Evolutionary conservation across 176 grass and related monocot genomes (phyloP).

Genomic region (Chloris gayana): DNA sequence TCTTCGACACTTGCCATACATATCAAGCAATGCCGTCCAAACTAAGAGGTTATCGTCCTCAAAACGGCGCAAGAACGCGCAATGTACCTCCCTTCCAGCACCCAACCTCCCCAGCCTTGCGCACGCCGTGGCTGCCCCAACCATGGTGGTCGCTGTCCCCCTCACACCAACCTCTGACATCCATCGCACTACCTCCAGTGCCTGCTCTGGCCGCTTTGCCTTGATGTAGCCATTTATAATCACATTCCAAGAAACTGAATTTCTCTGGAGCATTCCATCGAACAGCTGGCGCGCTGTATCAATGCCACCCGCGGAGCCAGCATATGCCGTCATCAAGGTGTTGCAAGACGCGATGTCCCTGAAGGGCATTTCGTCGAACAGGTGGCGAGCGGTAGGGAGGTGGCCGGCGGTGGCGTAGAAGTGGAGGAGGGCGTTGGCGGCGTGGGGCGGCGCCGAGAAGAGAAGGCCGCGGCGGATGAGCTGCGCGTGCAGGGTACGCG

Average conservation of each 20-base stretch:
- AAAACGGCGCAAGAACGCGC: conserved; percentile 44
- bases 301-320: not conserved
- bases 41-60: conserved; percentile 63
- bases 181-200: conserved; percentile 48
- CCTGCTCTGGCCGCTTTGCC: conserved; percentile 38
- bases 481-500: conserved; percentile 46
- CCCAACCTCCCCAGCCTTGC: conserved; percentile 47
- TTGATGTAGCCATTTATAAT: conserved; percentile 51
- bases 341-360: conserved; percentile 55
- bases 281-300: conserved; percentile 37
- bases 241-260: conserved; percentile 64
- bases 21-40: conserved; percentile 60
- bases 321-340: conserved; percentile 52
- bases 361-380: conserved; percentile 62
- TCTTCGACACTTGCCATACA: conserved; percentile 58
- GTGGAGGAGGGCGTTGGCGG: conserved; percentile 51
- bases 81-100: conserved; percentile 52
- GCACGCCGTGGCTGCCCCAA: conserved; percentile 46
- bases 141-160: conserved; percentile 39
- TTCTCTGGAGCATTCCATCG: conserved; percentile 51
- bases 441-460: conserved; percentile 42
- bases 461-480: conserved; percentile 51
- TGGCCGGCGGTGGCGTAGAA: conserved; percentile 45
- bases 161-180: conserved; percentile 30
- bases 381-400: conserved; percentile 25